These are phyloP conservation scores for Clitocybe nebularis DNA, from an alignment of 1,284 basidiomycete species.

Conservation along the genomic window DNA sequence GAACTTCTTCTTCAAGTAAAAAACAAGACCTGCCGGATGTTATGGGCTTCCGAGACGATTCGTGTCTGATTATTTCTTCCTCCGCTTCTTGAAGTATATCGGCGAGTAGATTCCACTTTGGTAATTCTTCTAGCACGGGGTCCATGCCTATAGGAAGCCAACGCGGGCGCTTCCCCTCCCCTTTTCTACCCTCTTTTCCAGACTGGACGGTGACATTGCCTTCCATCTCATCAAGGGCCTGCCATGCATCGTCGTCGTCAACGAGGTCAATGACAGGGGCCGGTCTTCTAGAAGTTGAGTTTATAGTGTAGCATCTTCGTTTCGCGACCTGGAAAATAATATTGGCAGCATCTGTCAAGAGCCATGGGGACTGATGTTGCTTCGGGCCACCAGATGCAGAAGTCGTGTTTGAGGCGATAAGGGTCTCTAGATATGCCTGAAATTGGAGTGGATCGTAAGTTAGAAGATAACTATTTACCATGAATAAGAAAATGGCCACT, in stretches of 20 bases:
- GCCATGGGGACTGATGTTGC: slow-evolving; percentile 78
- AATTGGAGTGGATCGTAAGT: slow-evolving; percentile 92
- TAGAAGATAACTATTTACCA: slow-evolving; percentile 67
- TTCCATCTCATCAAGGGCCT: slow-evolving; percentile 59
- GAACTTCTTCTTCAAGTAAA: slow-evolving; percentile 3
- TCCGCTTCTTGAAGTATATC: slow-evolving; percentile 92
- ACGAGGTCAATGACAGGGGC: slow-evolving; percentile 33
- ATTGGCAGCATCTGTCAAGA: slow-evolving; percentile 87
- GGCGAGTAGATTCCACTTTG: slow-evolving; percentile 89
- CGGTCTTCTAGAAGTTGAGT: slow-evolving; percentile 25
- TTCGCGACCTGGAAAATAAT: slow-evolving; percentile 85
- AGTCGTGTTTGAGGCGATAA: slow-evolving; percentile 73
- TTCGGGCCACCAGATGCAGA: slow-evolving; percentile 46
- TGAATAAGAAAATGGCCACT: background rate
- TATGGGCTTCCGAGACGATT: slow-evolving; percentile 35
- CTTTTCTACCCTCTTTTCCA: slow-evolving; percentile 17
- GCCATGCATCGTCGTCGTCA: slow-evolving; percentile 74
- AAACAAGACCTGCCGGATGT: slow-evolving; percentile 19
- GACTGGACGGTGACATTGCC: slow-evolving; percentile 21
- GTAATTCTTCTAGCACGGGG: slow-evolving; percentile 88
- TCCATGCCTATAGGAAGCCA: slow-evolving; percentile 83
- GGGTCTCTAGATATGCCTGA: slow-evolving; percentile 88
- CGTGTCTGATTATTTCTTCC: slow-evolving; percentile 72
- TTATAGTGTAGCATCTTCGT: slow-evolving; percentile 69
- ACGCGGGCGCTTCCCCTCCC: slow-evolving; percentile 27